Evolutionary conservation across 1,284 basidiomycete species (phyloP), one percentile per base, ranked within the genome.

Genomic region (Cutaneotrichosporon sp.): DNA sequence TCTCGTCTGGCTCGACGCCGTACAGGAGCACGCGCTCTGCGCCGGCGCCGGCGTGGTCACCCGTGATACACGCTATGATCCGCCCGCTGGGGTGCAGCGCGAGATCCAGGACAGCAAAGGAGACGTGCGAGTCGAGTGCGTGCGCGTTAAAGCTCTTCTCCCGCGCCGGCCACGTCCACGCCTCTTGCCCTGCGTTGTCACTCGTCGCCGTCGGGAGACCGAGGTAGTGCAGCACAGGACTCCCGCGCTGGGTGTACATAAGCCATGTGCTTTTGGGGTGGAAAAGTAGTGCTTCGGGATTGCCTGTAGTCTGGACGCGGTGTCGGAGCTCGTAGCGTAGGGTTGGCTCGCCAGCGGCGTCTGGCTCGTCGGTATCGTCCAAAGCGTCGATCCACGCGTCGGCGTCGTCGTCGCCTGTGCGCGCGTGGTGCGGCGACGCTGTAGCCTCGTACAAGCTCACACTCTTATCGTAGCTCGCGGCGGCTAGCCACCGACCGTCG

Each of bases 101-200:
- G 51, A 77, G 54, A 58, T 78, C 88, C 83, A 78, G 88, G 70
- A 68, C 87, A 80, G 56, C 87, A 80, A 77, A 77, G 18, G 69
- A 72, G 37, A 75, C 62, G 51, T 75, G 73, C 13, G 63, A 67
- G 52, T 74, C 72, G 52, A 68, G 56, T 8, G 73, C 68, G 40
- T 72, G 68, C 9, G 68, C 64, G 52, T 76, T 76, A 65, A 76
- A 74, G 26, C 59, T 63, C 54, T 73, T 76, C 4, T 59, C 63
- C 1, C 12, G 42, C 1, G 38, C 54, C 10, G 50, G 40, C 62
- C 69, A 71, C 10, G 43, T 18, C 34, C 48, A 46, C 13, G 26
- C 10, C 26, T 30, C 26, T 30, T 30, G 26, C 26, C 26, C 38
- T n/a, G 17, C n/a, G 39, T 5, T 30, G 10, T 9, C 21, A 15